Percentiles rank a stretch among this genome's conserved stretches.
These are phyloP conservation scores for Podaxis sp. DNA, from an alignment of 768 basidiomycete species.

Conservation along the genomic window DNA sequence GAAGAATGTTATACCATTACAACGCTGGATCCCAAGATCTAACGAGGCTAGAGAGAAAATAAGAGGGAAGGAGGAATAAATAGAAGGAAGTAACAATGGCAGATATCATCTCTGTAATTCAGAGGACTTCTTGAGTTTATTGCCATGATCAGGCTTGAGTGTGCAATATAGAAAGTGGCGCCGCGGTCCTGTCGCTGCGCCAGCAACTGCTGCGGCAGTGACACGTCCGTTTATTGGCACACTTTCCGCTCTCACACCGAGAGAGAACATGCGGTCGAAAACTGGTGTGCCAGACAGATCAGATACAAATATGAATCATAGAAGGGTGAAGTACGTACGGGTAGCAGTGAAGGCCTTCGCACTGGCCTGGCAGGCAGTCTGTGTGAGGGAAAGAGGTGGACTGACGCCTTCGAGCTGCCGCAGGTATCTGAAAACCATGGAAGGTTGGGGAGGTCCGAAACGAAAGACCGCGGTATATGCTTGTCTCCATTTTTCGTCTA, in stretches of 20 bases:
- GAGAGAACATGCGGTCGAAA: conserved; percentile 86
- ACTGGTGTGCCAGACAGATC: conserved; percentile 37
- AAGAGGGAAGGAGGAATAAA: not conserved
- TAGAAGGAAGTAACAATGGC: not conserved
- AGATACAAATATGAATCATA: conserved; percentile 5
- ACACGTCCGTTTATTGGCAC: conserved; percentile 60
- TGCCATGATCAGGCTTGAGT: conserved; percentile 57
- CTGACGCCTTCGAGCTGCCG: conserved; percentile 88
- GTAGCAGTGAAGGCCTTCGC: conserved; percentile 89
- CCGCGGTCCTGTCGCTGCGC: conserved; percentile 63
- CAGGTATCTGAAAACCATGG: conserved; percentile 90
- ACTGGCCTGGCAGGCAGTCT: conserved; percentile 83
- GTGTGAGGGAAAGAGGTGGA: conserved; percentile 80
- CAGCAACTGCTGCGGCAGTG: conserved; percentile 59
- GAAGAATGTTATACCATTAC: not conserved
- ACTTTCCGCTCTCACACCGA: conserved; percentile 73
- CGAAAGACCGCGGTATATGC: conserved; percentile 85
- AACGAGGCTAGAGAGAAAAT: not conserved
- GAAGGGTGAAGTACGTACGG: conserved; percentile 39
- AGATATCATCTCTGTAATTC: not conserved
- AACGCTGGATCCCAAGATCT: not conserved
- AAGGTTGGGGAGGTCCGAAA: conserved; percentile 86
- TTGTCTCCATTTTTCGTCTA: conserved; percentile 93
- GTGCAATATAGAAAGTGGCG: conserved; percentile 84
- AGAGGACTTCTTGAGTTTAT: conserved; percentile 30